Conservation (phyloP, 2,329 filamentous ascomycete genomes). For the Graphilbum fragrans region DNA sequence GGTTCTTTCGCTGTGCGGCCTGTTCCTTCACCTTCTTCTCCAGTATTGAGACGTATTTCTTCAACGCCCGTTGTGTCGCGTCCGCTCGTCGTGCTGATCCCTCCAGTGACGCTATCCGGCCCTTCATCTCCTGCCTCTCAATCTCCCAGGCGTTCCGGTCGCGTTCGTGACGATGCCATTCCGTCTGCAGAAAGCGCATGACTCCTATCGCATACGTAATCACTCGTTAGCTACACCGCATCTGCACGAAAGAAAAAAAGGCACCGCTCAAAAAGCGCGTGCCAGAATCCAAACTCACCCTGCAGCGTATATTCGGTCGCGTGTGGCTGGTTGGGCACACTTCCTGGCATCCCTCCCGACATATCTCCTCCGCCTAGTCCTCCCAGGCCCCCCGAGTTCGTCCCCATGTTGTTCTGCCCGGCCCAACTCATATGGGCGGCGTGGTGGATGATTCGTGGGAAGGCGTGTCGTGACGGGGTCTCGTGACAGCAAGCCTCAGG, state of each 20-base stretch:
- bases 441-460: background rate
- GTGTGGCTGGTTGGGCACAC: conserved; percentile 37
- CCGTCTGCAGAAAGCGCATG: conserved; percentile 97
- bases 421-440: conserved; percentile 9
- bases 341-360: conserved; percentile 30
- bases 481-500: too few species aligned
- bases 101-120: conserved; percentile 86
- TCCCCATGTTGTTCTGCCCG: conserved; percentile 23
- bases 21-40: conserved; percentile 82
- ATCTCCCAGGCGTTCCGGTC: conserved; percentile 99
- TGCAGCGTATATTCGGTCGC: conserved; percentile 52
- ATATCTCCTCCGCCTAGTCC: conserved; percentile 28
- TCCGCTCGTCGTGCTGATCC: conserved; percentile 80
- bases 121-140: conserved; percentile 97
- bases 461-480: background rate
- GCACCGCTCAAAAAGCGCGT: background rate
- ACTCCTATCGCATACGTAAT: conserved; percentile 47
- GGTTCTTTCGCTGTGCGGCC: conserved; percentile 53
- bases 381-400: conserved; percentile 23
- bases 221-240: background rate
- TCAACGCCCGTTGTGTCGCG: conserved; percentile 76
- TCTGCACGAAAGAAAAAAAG: background rate
- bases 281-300: conserved; percentile 20
- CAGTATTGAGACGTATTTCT: conserved; percentile 81
- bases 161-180: conserved; percentile 98